Base-by-base conservation (phyloP, 2,329 filamentous ascomycete genomes). In the Triangularia verruculosa region DNA sequence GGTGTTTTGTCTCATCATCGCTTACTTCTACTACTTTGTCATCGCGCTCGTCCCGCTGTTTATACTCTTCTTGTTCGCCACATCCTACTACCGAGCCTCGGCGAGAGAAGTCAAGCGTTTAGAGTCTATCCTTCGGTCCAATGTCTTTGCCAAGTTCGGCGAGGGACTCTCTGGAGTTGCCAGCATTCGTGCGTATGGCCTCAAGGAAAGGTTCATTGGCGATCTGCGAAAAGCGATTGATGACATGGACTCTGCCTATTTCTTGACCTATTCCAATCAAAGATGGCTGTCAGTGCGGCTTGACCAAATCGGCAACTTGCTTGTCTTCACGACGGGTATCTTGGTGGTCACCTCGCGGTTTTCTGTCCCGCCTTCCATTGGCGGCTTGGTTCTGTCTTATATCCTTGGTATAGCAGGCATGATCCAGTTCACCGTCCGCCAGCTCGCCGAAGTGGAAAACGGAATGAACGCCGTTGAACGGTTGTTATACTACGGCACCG, bases 381-480 rank as follows among this genome's bases (percentile, higher is more conserved):
- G 87, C 54, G 95, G 95, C 20, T 80, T 98, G 43, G 93, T 98
- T 0, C 83, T 99, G 22, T 95, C 91, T 55, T 98, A 98, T 76
- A 96, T 98, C 72, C 83, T 99, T 17, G 86, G 89, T 13, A 96
- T 97, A 72, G 93, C 96, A 17, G 92, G 96, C 75, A 93, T 97
- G 90, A 89, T 98, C 68, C 94, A 97, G 74, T 97, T 97, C 76
- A 94, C 92, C 0, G 92, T 98, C 17, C 87, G 95, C 17, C 94
- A 98, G 77, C 83, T 97, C 7, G 94, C 94, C 25, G 94, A 97
- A 76, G 92, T 98, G 8, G 94, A 98, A 76, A 98, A 97, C 77
- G 92, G 93, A 73, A 98, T 98, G 94, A 98, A 97, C 75, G 89
- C 93, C 0, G 95, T 96, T 0, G 94, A 98, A 78, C 89, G 95